These are phyloP conservation scores for Pugionium cornutum DNA, from an alignment of 345 rosid genomes.

Conservation along the genomic window DNA sequence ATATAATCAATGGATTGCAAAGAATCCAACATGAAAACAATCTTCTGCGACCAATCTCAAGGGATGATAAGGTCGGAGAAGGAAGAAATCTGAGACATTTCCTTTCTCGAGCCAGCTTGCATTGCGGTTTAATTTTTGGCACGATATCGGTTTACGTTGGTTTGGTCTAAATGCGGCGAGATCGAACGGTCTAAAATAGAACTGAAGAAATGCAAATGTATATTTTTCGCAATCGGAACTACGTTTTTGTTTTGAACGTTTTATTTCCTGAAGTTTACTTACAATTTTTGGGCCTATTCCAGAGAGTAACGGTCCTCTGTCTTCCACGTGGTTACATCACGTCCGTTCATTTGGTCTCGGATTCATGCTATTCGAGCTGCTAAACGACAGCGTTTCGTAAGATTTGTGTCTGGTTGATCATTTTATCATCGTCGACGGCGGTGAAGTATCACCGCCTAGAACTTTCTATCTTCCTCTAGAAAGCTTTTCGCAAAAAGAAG, in stretches of 20 bases:
- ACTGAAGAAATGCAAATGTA: neutral
- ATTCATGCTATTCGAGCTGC: neutral
- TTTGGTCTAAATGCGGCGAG: neutral
- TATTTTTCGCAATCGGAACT: neutral
- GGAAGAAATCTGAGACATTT: neutral
- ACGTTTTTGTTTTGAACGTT: neutral
- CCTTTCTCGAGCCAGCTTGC: neutral
- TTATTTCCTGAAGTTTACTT: neutral
- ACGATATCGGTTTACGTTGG: constrained; percentile 2
- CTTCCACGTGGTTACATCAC: constrained; percentile 32
- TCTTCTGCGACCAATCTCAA: constrained; percentile 6
- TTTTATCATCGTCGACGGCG: constrained; percentile 23
- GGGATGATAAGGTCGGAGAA: constrained; percentile 3
- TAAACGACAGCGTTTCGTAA: constrained; percentile 10
- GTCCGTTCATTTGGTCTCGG: neutral
- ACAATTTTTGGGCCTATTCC: too few species aligned
- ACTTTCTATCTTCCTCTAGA: constrained; percentile 37
- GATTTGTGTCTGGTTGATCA: neutral
- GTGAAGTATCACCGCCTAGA: constrained; percentile 39
- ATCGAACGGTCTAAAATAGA: neutral
- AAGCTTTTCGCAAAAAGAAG: neutral
- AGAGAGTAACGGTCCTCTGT: neutral
- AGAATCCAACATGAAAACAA: constrained; percentile 29
- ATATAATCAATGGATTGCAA: constrained; percentile 67
- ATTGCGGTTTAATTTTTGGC: neutral